Base-by-base conservation (phyloP, 2,329 filamentous ascomycete species). In the Colletotrichum incanum region DNA sequence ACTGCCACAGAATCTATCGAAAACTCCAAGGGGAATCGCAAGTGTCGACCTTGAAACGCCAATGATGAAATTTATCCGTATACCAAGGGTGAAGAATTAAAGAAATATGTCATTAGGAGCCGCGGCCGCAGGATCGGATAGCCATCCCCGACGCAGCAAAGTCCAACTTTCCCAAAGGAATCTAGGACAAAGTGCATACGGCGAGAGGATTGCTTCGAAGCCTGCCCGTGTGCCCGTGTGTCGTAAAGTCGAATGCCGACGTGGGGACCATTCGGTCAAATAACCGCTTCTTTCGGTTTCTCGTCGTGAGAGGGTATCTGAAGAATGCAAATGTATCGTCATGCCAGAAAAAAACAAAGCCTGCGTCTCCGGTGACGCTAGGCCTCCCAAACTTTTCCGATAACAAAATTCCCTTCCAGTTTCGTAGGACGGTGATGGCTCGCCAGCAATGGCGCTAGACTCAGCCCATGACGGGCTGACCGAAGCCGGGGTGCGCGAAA, bases 401-500 rank as follows among this genome's bases (percentile, higher is more conserved):
- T 74, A 63, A 49, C 64, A 67, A 65, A 72, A 52, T 41, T 59
- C 65, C 34, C 72, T 73, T 61, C 55, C 45, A 64, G n/a, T 69
- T 54, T 61, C 37, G n/a, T 43, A n/a, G 65, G 41, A 45, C 47
- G 64, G 41, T n/a, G 16, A 31, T 55, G 20, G n/a, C 16, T 39
- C 31, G 43, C 55, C 28, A 28, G 31, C 37, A 16, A 28, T 60
- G 39, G 34, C 52, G 8, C 28, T n/a, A 26, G n/a, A 34, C 63
- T 83, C 78, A 89, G 65, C 88, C 88, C 79, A 90, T 85, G 20
- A 90, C 88, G 18, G 88, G 81, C 77, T 90, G 89, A 37, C 86
- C 84, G 67, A 88, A 90, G 52, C 79, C 80, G 65, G 87, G 85
- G 28, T 83, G 77, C 60, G 82, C 79, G 72, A 90, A 87, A 78